Evolutionary conservation across 331 rosid genomes (phyloP).

Genomic region (Malus hybrid): DNA sequence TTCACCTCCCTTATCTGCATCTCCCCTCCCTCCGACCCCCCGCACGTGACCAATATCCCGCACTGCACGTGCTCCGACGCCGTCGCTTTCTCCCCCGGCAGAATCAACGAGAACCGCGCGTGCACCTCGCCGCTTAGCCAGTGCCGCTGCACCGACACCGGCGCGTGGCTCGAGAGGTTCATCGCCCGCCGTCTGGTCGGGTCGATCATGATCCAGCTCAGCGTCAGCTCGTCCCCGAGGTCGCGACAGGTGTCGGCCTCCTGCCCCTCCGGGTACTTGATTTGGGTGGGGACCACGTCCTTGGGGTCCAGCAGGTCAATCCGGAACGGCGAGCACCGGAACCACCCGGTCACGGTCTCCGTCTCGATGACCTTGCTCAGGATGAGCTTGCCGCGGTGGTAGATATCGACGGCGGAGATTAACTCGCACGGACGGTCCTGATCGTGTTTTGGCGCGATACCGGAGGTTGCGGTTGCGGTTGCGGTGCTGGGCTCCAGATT

Average conservation of each 20-base stretch:
- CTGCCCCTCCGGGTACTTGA: constrained; percentile 25
- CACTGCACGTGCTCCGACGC: constrained; percentile 45
- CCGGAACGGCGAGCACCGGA: constrained; percentile 72
- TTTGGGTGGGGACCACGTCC: constrained; percentile 44
- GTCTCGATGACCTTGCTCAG: constrained; percentile 57
- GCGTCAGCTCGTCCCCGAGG: constrained; percentile 27
- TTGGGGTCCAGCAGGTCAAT: constrained; percentile 65
- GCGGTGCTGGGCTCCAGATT: background rate
- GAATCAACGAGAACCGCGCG: constrained; percentile 39
- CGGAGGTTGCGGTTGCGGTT: too few relatives aligned
- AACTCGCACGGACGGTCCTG: constrained; percentile 28
- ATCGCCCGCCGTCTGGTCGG: constrained; percentile 43
- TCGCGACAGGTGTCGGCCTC: constrained; percentile 19
- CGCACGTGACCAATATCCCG: constrained; percentile 44
- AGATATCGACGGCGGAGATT: constrained; percentile 66
- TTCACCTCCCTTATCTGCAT: constrained; percentile 69
- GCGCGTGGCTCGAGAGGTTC: constrained; percentile 56
- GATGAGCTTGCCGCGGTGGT: constrained; percentile 23
- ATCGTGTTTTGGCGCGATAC: background rate
- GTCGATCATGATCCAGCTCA: constrained; percentile 81
- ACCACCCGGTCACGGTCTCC: constrained; percentile 70
- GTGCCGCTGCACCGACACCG: constrained; percentile 65
- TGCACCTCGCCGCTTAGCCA: constrained; percentile 75
- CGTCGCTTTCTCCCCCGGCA: constrained; percentile 39
- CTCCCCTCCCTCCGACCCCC: constrained; percentile 34